A percentile compares a stretch with the other conserved stretches of the same genome.
Conservation (phyloP, 1,284 basidiomycete species). For the Malassezia cuniculi region DNA sequence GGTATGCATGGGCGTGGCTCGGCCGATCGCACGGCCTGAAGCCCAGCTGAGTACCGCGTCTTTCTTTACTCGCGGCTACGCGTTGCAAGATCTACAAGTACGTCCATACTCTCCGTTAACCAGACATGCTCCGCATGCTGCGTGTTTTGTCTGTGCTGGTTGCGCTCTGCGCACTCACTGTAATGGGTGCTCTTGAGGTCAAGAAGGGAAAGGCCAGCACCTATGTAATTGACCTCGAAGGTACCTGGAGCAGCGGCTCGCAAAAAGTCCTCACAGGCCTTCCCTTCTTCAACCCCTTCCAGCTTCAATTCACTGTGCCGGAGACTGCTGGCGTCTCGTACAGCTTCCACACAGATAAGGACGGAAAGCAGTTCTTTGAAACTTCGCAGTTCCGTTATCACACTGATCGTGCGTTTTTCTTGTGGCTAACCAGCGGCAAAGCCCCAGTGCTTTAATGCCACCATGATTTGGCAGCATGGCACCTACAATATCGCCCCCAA, state of each 20-base stretch:
- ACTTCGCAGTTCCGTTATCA: slow-evolving; percentile 26
- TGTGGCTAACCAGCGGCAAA: slow-evolving; percentile 12
- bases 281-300: slow-evolving; percentile 38
- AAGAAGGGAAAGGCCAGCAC: too few species aligned
- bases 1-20: too few species aligned
- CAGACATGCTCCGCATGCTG: too few species aligned
- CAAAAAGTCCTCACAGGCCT: slow-evolving; percentile 19
- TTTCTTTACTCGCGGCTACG: too few species aligned
- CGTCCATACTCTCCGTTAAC: too few species aligned
- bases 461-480: slow-evolving; percentile 42
- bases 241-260: slow-evolving; percentile 23
- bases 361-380: slow-evolving; percentile 40
- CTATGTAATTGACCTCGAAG: slow-evolving; percentile 11
- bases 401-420: slow-evolving; percentile 20
- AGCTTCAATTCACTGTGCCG: slow-evolving; percentile 31
- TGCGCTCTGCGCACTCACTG: too few species aligned
- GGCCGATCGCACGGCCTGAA: too few species aligned
- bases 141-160: too few species aligned
- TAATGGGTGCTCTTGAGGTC: too few species aligned
- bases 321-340: slow-evolving; percentile 32
- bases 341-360: slow-evolving; percentile 36
- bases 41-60: too few species aligned
- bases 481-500: slow-evolving; percentile 29
- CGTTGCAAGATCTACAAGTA: too few species aligned
- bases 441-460: slow-evolving; percentile 36